Percentiles rank a stretch among this genome's conserved stretches.
Evolutionary conservation across 2,329 filamentous ascomycete species (phyloP).

Genomic region (Immersiporthe knoxdaviesiana): DNA sequence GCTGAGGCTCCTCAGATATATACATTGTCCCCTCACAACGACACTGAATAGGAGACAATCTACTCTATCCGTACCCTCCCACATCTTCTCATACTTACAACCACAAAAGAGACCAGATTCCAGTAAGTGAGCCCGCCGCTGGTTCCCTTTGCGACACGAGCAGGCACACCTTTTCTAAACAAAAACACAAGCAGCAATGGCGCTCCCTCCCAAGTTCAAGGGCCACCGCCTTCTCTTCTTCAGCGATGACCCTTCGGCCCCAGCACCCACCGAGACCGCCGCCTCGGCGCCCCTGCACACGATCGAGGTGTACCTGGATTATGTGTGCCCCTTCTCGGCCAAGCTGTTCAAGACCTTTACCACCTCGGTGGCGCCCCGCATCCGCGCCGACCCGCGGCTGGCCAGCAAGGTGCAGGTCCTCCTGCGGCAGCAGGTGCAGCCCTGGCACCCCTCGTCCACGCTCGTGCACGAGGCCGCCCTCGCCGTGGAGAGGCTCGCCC

Average conservation of each 20-base stretch:
- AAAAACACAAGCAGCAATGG: conserved; percentile 53
- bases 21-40: background rate
- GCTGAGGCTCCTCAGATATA: background rate
- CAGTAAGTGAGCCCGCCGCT: conserved; percentile 10
- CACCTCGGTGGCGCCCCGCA: conserved; percentile 63
- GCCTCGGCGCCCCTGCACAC: conserved; percentile 55
- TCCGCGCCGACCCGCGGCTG: conserved; percentile 63
- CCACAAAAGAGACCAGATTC: conserved; percentile 5
- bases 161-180: background rate
- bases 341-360: conserved; percentile 78
- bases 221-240: conserved; percentile 67
- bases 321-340: conserved; percentile 78
- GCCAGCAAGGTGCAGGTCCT: conserved; percentile 69
- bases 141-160: no score
- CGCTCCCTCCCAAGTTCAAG: conserved; percentile 76
- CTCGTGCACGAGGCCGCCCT: conserved; percentile 78
- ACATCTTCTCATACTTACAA: background rate
- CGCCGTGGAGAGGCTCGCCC: conserved; percentile 73
- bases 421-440: conserved; percentile 90
- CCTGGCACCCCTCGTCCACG: conserved; percentile 89
- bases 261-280: conserved; percentile 42
- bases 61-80: background rate
- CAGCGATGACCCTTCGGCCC: conserved; percentile 38
- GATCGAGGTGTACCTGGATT: conserved; percentile 77
- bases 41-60: background rate